A percentile compares a stretch with the other conserved stretches of the same genome.
Conservation (phyloP, 192 early-diverging fungal species). For the Gaertneriomyces sp. region DNA sequence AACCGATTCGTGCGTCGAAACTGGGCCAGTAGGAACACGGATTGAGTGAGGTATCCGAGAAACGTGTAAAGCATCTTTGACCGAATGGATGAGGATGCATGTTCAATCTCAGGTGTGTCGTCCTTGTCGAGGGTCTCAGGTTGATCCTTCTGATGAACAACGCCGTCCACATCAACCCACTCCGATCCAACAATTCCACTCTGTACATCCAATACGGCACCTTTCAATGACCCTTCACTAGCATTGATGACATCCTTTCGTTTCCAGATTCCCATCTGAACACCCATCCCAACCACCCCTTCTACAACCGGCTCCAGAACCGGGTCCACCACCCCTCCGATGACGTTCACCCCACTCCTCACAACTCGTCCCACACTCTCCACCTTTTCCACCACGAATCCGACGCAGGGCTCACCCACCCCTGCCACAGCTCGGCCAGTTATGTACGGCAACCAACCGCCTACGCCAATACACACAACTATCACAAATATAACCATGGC, state of each 20-base stretch:
- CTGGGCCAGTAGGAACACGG: constrained; percentile 39
- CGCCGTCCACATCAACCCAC: background rate
- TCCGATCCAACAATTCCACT: background rate
- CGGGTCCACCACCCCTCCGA: constrained; percentile 61
- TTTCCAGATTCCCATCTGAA: background rate
- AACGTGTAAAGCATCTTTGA: constrained; percentile 48
- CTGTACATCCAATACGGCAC: too few relatives aligned
- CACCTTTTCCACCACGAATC: constrained; percentile 30
- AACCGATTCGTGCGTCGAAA: constrained; percentile 32
- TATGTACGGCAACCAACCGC: constrained; percentile 74
- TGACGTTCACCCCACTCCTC: background rate
- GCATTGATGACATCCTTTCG: too few relatives aligned
- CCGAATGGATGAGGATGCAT: too few relatives aligned
- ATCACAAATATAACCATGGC: constrained; percentile 74
- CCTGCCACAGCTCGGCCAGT: constrained; percentile 46
- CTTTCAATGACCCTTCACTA: too few relatives aligned
- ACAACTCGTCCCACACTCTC: constrained; percentile 24
- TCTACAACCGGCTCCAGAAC: constrained; percentile 67
- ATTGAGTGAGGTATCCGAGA: constrained; percentile 59
- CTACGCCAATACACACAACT: constrained; percentile 61
- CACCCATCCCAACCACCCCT: constrained; percentile 23
- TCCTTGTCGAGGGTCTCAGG: too few relatives aligned
- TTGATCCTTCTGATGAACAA: background rate
- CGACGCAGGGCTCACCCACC: constrained; percentile 29
- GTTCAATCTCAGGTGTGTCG: too few relatives aligned